Evolutionary conservation across 73 alveolate genomes (phyloP), one percentile per base, ranked within the genome.

Genomic region (Chromera velia): DNA sequence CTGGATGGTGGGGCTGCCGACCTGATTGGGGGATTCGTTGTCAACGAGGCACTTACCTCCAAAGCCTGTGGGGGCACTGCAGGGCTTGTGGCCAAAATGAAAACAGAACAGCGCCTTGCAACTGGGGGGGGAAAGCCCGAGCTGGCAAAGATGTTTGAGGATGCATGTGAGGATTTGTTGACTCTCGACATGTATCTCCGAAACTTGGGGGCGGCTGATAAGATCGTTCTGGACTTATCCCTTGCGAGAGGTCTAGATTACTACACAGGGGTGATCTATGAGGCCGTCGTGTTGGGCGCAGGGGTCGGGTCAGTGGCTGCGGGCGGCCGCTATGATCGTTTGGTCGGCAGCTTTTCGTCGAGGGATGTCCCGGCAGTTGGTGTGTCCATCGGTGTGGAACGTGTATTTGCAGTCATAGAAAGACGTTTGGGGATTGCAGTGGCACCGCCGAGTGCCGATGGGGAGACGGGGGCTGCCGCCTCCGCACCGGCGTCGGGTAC

Each of bases 161-260:
- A 84, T 67, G 96, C 95, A 18, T 69, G 92, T 0, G 85, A 91
- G n/a, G 98, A 94, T 77, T 88, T 94, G 97, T 88, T 77, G 66
- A 30, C 86, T 63, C 90, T 94, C 31, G 82, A 89, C 70, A 87
- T 72, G 26, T 93, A 88, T 33, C 83, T 90, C 26, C 86, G 77
- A 71, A 70, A 87, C 34, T 65, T 92, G 86, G 87, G 83, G 62
- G 79, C 88, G 47, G 81, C 84, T 29, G 87, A 87, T 66, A 81
- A 82, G 34, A 70, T 93, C 33, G 72, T 82, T 18, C 90, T 93
- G 47, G 98, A 94, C 83, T 88, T 93, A 78, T 83, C 94, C 29
- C 81, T 94, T 19, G 98, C 97, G 32, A 88, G 98, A 89, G 98
- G 98, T 47, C 92, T 94, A 26, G 98, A 94, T 80, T 94, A 94